Conservation (phyloP, 768 basidiomycete species). For the Termitomyces sp. region DNA sequence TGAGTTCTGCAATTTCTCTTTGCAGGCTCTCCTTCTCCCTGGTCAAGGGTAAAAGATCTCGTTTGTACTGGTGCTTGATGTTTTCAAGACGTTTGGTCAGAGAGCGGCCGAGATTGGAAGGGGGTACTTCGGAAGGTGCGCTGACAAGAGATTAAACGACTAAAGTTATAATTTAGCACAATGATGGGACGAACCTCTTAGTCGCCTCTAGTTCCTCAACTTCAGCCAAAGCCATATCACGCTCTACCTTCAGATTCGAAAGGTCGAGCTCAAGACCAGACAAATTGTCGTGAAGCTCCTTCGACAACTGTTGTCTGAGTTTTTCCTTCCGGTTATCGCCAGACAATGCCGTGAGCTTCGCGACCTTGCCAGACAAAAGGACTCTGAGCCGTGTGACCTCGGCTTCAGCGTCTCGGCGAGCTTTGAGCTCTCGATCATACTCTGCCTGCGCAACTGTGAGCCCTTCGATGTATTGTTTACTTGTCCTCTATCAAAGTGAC, state of each 20-base stretch:
- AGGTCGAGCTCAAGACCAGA: slow-evolving; percentile 79
- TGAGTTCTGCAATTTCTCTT: slow-evolving; percentile 83
- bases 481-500: slow-evolving; percentile 59
- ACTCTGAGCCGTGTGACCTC: slow-evolving; percentile 85
- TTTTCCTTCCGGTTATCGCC: slow-evolving; percentile 77
- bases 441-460: slow-evolving; percentile 90
- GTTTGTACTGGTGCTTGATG: slow-evolving; percentile 82
- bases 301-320: slow-evolving; percentile 69
- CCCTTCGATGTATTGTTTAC: slow-evolving; percentile 89
- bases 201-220: slow-evolving; percentile 82
- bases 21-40: slow-evolving; percentile 73
- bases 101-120: slow-evolving; percentile 54
- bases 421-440: slow-evolving; percentile 87
- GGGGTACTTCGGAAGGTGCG: slow-evolving; percentile 28
- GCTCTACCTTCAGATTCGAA: slow-evolving; percentile 80
- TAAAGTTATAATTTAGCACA: background rate
- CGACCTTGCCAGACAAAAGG: slow-evolving; percentile 85
- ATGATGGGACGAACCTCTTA: slow-evolving; percentile 49
- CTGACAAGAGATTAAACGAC: slow-evolving; percentile 16
- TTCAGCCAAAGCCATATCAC: slow-evolving; percentile 90
- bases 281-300: slow-evolving; percentile 73
- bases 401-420: slow-evolving; percentile 85
- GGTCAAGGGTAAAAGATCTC: slow-evolving; percentile 80
- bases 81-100: slow-evolving; percentile 82
- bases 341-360: slow-evolving; percentile 76